Conservation (phyloP, 2,329 filamentous ascomycete species). For the Chrysoporthe deuterocubensis region DNA sequence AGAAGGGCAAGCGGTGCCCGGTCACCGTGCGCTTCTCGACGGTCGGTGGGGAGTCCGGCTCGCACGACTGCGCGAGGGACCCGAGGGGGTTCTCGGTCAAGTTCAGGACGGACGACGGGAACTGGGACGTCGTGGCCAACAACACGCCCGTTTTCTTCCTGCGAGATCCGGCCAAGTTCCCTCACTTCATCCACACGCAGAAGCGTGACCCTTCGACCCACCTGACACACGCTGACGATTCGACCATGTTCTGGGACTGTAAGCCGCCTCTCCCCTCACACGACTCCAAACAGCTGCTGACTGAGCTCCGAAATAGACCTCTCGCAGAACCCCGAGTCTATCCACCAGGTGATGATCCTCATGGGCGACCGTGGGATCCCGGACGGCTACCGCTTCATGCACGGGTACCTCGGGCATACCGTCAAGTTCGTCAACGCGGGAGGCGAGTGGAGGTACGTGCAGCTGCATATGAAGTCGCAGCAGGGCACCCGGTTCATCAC, state of each 20-base stretch:
- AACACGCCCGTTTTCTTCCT: slow-evolving; percentile 79
- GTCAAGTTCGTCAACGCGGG: slow-evolving; percentile 60
- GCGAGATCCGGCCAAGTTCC: slow-evolving; percentile 75
- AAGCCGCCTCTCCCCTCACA: neutral
- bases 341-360: slow-evolving; percentile 62
- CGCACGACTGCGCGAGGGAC: slow-evolving; percentile 72
- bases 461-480: slow-evolving; percentile 57
- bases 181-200: slow-evolving; percentile 74
- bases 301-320: slow-evolving; percentile 43
- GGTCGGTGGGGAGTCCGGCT: slow-evolving; percentile 74
- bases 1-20: slow-evolving; percentile 71
- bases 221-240: slow-evolving; percentile 62
- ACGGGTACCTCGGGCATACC: slow-evolving; percentile 59
- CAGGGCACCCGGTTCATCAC: slow-evolving; percentile 57
- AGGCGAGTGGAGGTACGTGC: slow-evolving; percentile 57
- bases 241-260: slow-evolving; percentile 68
- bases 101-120: slow-evolving; percentile 75
- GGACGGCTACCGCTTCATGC: slow-evolving; percentile 56
- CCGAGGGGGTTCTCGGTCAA: slow-evolving; percentile 75
- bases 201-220: slow-evolving; percentile 74
- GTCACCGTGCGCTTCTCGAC: slow-evolving; percentile 73
- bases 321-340: slow-evolving; percentile 60
- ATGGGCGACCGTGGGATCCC: slow-evolving; percentile 63
- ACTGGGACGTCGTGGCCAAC: slow-evolving; percentile 73
- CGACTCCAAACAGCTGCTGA: neutral